Evolutionary conservation across 179 eudicot species (phyloP), one percentile per base, ranked within the genome.

Genomic region (Spergularia azorica): DNA sequence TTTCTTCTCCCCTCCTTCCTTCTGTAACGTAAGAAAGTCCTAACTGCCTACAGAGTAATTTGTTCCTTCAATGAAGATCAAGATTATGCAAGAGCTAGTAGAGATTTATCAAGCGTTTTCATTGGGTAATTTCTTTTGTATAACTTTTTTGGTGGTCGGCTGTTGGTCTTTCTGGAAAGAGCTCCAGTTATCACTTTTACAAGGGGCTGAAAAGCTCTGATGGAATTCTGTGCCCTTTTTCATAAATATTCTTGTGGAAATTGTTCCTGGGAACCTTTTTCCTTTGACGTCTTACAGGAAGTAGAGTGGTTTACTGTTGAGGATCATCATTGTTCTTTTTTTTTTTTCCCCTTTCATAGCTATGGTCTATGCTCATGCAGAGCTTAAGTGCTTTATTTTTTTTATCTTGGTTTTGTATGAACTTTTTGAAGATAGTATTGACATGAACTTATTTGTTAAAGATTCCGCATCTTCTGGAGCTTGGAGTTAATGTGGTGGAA

Each of bases 381-480:
- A 26, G 32, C 32, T 26, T 26, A 26, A 26, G 32, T 1, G 48
- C 48, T 4, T 4, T 43, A 43, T 2, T 43, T 3, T 3, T 4
- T 43, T 43, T 26, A 26, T 43, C 48, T 43, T 43, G 48, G 48
- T 43, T 43, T 4, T 43, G 48, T 43, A 21, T 17, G 18, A 59
- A 17, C 41, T 10, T 41, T 14, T 57, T 20, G 39, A 48, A 60
- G 6, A 52, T 63, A 21, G 64, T 16, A 9, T 67, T 77, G 55
- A 81, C 74, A 54, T 63, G 56, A 15, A n/a, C 36, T 73, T 21
- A 50, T 74, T 71, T 69, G 74, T 70, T 84, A 54, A 71, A 96
- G 99, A 96, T 96, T 79, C 97, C 98, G 46, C 98, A 96, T 85
- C 95, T 96, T 66, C 76, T 94, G 82, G 95, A 96, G 89, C 99